Conservation (phyloP, 2,329 filamentous ascomycete genomes). For the Penicillium sp. region DNA sequence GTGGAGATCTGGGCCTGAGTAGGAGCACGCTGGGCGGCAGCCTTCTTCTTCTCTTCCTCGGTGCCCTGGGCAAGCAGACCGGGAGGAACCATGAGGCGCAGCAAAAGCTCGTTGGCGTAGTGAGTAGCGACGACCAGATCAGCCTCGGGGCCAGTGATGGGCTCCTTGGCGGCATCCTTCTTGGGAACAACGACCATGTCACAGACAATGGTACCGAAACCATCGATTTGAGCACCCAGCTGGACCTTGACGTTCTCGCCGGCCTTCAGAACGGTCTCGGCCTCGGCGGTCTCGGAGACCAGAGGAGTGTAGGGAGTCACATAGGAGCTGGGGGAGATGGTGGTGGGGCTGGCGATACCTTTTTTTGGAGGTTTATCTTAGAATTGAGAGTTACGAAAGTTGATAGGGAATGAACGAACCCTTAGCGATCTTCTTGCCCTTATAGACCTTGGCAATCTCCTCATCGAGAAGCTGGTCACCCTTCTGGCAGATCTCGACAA, state of each 20-base stretch:
- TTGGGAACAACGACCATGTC: constrained; percentile 79
- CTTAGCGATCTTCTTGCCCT: constrained; percentile 96
- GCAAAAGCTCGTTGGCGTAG: constrained; percentile 93
- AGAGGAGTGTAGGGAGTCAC: constrained; percentile 97
- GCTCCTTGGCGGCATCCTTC: constrained; percentile 64
- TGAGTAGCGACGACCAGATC: constrained; percentile 89
- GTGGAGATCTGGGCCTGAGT: constrained; percentile 85
- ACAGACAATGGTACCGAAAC: constrained; percentile 94
- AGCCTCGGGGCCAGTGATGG: constrained; percentile 75
- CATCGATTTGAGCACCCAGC: constrained; percentile 97
- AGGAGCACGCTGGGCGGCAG: constrained; percentile 77
- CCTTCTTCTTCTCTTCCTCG: constrained; percentile 95
- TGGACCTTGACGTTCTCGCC: constrained; percentile 96
- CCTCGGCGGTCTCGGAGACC: constrained; percentile 82
- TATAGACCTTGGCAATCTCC: constrained; percentile 93
- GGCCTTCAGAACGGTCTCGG: constrained; percentile 75
- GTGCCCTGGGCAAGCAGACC: constrained; percentile 80
- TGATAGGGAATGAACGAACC: constrained; percentile 56
- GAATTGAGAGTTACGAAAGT: constrained; percentile 12
- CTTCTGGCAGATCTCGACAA: constrained; percentile 91
- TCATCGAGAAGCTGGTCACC: constrained; percentile 94
- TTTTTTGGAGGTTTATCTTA: constrained; percentile 19
- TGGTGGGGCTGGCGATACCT: constrained; percentile 93
- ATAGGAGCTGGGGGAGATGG: constrained; percentile 89
- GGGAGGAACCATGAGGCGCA: constrained; percentile 89